A percentile compares a stretch with the other conserved stretches of the same genome.
Evolutionary conservation across 805 yeast species (phyloP).

Genomic region (Candida maris): DNA sequence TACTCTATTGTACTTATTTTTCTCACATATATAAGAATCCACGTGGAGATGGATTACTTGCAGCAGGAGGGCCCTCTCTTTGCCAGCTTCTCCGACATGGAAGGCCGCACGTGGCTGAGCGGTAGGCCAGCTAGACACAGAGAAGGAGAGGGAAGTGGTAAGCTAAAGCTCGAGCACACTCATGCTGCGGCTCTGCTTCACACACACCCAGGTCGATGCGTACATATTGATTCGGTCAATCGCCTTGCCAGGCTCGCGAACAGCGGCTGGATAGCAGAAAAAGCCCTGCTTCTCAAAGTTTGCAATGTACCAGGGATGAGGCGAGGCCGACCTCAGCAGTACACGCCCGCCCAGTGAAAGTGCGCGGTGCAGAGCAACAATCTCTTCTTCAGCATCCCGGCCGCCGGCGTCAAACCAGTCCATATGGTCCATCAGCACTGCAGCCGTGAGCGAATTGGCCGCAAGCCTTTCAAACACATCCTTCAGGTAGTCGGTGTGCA

Average conservation of each 20-base stretch:
- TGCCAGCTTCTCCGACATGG: no score
- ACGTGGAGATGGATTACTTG: no score
- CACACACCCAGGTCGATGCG: slow-evolving; percentile 85
- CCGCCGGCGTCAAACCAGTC: slow-evolving; percentile 80
- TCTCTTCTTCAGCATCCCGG: slow-evolving; percentile 61
- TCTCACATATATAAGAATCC: no score
- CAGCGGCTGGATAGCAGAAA: slow-evolving; percentile 63
- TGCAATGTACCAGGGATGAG: slow-evolving; percentile 72
- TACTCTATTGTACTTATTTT: no score
- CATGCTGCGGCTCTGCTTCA: slow-evolving; percentile 50
- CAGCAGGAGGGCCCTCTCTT: no score
- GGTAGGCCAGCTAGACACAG: no score
- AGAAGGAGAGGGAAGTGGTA: no score
- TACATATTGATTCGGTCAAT: slow-evolving; percentile 85
- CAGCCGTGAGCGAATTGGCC: slow-evolving; percentile 62
- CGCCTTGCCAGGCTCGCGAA: slow-evolving; percentile 57
- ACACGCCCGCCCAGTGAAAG: slow-evolving; percentile 69
- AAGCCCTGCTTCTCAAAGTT: slow-evolving; percentile 68
- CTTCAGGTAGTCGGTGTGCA: slow-evolving; percentile 75
- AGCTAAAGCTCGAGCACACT: slow-evolving; percentile 38
- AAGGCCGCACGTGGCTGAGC: no score
- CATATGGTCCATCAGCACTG: slow-evolving; percentile 76
- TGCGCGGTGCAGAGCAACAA: slow-evolving; percentile 59
- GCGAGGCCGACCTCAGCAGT: slow-evolving; percentile 70
- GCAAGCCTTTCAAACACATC: slow-evolving; percentile 70